Evolutionary conservation across 78 protist genomes (phyloP).

Genomic region (Blattamonas nauphoetae): DNA sequence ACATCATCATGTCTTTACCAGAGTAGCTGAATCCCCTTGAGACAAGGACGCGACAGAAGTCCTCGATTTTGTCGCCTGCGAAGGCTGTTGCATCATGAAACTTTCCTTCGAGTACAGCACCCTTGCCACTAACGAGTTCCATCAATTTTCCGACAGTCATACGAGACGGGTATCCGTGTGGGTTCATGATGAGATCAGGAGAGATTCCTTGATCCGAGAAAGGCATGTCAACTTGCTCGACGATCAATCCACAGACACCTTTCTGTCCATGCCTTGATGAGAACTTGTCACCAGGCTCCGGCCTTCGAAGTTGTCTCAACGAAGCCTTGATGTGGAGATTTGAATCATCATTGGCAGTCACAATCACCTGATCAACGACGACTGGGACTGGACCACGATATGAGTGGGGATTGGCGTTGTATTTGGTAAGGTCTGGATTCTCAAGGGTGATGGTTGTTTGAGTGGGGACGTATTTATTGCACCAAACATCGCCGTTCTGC

Average conservation of each 20-base stretch:
- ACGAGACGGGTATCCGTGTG: constrained; percentile 97
- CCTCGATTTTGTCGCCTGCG: constrained; percentile 75
- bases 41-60: constrained; percentile 56
- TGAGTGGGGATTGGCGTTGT: not conserved
- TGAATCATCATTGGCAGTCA: constrained; percentile 64
- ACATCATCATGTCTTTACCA: constrained; percentile 88
- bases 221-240: constrained; percentile 92
- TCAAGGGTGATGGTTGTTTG: not conserved
- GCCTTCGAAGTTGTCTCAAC: constrained; percentile 69
- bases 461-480: constrained; percentile 35
- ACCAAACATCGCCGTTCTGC: constrained; percentile 50
- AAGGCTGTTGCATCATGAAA: constrained; percentile 66
- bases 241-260: constrained; percentile 94
- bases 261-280: constrained; percentile 98
- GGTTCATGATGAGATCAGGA: constrained; percentile 99
- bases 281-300: constrained; percentile 99
- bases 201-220: constrained; percentile 84
- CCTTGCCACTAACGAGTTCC: constrained; percentile 91
- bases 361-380: constrained; percentile 51
- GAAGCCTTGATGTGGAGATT: constrained; percentile 60
- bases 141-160: constrained; percentile 96
- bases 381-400: constrained; percentile 19
- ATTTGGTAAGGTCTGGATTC: not conserved
- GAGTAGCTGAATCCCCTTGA: constrained; percentile 78
- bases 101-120: constrained; percentile 53